These are phyloP conservation scores for Jacaranda mimosifolia DNA, from an alignment of 257 asterid species.

Conservation along the genomic window DNA sequence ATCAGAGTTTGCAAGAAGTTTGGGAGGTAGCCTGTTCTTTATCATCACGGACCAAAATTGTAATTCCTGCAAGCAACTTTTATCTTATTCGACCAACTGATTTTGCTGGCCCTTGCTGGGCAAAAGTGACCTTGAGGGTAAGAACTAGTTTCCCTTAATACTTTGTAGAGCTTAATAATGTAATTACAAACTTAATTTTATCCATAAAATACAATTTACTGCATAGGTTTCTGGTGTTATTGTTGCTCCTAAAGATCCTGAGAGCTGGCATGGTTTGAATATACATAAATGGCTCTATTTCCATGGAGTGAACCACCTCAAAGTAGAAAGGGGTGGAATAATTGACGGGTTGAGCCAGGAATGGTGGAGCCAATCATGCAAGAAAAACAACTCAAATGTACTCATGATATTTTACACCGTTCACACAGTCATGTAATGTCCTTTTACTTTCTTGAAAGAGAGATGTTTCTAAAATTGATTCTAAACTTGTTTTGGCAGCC, in stretches of 20 bases:
- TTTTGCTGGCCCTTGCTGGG: conserved; percentile 79
- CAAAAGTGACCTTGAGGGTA: conserved; percentile 70
- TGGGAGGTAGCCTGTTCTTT: conserved; percentile 77
- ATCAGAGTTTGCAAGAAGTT: conserved; percentile 61
- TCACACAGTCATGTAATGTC: neutral
- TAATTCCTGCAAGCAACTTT: conserved; percentile 54
- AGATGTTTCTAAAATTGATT: conserved; percentile 33
- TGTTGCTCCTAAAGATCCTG: conserved; percentile 75
- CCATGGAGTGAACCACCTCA: conserved; percentile 62
- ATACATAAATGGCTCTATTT: conserved; percentile 85
- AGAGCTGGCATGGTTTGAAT: conserved; percentile 64
- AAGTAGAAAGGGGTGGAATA: conserved; percentile 75
- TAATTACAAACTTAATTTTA: no score
- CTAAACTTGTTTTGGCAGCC: conserved; percentile 68
- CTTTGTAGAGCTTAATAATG: no score
- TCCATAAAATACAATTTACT: no score
- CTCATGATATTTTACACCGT: neutral
- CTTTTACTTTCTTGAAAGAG: neutral
- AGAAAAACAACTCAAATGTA: conserved; percentile 75
- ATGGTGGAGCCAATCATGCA: conserved; percentile 98
- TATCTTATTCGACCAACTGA: conserved; percentile 59
- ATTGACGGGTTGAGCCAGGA: conserved; percentile 73
- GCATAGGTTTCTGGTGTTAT: conserved; percentile 69
- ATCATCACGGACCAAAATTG: conserved; percentile 46
- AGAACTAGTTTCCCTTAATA: conserved; percentile 23